A percentile compares a stretch with the other conserved stretches of the same genome.
Evolutionary conservation across 169 alveolate genomes (phyloP).

Genomic region (Plasmodium billcollinsi): DNA sequence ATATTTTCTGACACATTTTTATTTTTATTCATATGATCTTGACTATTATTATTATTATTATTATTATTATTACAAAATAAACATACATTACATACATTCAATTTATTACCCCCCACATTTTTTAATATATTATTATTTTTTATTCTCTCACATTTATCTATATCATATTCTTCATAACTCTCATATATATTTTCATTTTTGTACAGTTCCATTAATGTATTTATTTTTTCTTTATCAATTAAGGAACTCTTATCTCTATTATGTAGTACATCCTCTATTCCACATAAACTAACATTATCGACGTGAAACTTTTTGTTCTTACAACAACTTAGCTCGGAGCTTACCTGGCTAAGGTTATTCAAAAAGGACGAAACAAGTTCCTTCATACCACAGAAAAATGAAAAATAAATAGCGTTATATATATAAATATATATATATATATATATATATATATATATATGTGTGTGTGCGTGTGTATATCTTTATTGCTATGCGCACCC

Average conservation of each 20-base stretch:
- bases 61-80: background rate
- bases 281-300: slow-evolving; percentile 11
- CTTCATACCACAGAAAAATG: slow-evolving; percentile 14
- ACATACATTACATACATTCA: slow-evolving; percentile 3
- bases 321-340: background rate
- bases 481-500: too few relatives aligned
- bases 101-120: background rate
- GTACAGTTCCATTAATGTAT: background rate
- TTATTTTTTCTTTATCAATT: background rate
- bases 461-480: too few relatives aligned
- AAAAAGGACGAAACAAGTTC: slow-evolving; percentile 19
- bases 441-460: too few relatives aligned
- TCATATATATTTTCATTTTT: slow-evolving; percentile 4
- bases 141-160: background rate
- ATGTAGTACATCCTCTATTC: background rate
- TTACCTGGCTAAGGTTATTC: slow-evolving; percentile 1
- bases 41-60: background rate
- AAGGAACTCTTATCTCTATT: background rate
- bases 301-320: background rate
- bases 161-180: slow-evolving; percentile 12
- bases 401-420: background rate
- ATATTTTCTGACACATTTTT: background rate
- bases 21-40: background rate
- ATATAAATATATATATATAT: too few relatives aligned
- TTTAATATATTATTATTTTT: slow-evolving; percentile 4